A percentile compares a stretch with the other conserved stretches of the same genome.
phyloP scores from a whole-genome alignment of 352 stramenopile species.

The Elongisporangium prolatum region DNA sequence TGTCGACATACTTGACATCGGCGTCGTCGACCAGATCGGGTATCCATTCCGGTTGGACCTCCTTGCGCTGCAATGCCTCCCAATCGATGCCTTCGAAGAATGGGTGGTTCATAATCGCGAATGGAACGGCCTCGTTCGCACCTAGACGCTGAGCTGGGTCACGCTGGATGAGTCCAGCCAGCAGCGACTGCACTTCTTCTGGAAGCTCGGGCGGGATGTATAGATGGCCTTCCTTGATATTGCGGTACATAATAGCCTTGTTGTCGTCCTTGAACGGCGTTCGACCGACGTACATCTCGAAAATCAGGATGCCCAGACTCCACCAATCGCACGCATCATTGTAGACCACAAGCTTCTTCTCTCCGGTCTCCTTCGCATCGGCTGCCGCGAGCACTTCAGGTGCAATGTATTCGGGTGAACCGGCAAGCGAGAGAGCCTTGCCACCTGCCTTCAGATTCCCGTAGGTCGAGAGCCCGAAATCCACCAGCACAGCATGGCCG shows the following conservation, averaged over 20 bases:
- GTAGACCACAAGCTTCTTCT: conserved; percentile 46
- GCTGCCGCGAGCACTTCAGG: conserved; percentile 85
- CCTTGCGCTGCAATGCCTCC: conserved; percentile 79
- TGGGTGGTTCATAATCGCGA: conserved; percentile 86
- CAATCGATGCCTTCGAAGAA: conserved; percentile 88
- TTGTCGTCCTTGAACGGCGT: conserved; percentile 93
- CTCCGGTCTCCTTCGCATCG: conserved; percentile 27
- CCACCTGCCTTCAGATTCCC: conserved; percentile 32
- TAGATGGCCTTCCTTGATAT: conserved; percentile 83
- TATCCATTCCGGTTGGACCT: conserved; percentile 74
- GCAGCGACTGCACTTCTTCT: conserved; percentile 65
- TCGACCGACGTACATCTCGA: conserved; percentile 87
- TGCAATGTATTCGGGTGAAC: conserved; percentile 89
- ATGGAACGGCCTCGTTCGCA: conserved; percentile 67
- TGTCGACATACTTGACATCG: conserved; percentile 85
- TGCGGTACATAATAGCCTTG: conserved; percentile 89
- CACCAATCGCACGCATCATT: conserved; percentile 87
- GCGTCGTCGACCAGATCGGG: conserved; percentile 79
- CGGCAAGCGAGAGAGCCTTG: conserved; percentile 73
- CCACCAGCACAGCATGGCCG: conserved; percentile 85
- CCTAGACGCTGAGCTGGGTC: conserved; percentile 74
- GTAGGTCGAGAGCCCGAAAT: conserved; percentile 89
- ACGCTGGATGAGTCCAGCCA: conserved; percentile 73
- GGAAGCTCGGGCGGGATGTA: conserved; percentile 76
- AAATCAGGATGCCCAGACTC: conserved; percentile 88